Base-by-base conservation (phyloP, 2,329 filamentous ascomycete species). In the Penicillium polonicum region DNA sequence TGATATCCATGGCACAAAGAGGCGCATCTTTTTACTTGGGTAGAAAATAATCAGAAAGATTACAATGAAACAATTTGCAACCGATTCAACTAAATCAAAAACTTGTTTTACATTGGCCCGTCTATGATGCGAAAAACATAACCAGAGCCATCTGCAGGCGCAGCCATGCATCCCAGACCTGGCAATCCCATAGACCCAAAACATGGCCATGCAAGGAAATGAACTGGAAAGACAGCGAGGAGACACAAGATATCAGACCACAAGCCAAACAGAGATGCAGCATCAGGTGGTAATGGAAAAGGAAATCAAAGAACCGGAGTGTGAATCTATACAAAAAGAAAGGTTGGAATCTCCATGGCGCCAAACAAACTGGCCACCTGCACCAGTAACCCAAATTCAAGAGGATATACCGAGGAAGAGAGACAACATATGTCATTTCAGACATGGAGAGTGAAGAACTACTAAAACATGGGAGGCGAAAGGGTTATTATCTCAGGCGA, bases 391-490 rank as follows among this genome's bases (percentile, higher is more conserved):
- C 67, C 66, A 65, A 62, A 65, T 66, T 66, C 66, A 66, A 67
- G 54, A 57, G 63, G 65, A 70, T 65, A 64, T 69, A 71, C 67
- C 65, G 67, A 69, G 60, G 60, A 57, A 59, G 62, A 59, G 62
- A 65, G 64, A 70, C 61, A 69, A 66, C 65, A 64, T 70, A 71
- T 70, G 69, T 65, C 51, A 54, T 63, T 70, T 62, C 68, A 65
- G 68, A 68, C 60, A 64, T 56, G 67, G 67, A 68, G 70, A 69
- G 72, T 66, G 70, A 76, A 76, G 71, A 75, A 71, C 70, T 78
- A 77, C 63, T 78, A 78, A 78, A 75, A 78, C 76, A 77, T 64
- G 65, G 48, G 59, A 59, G 54, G 61, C 61, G 70, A 73, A 70
- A 64, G 60, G 59, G 64, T 68, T 61, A 68, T 70, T 63, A 67